phyloP scores from a whole-genome alignment of 2,329 filamentous ascomycete species.

The Colletotrichum chlorophyti region DNA sequence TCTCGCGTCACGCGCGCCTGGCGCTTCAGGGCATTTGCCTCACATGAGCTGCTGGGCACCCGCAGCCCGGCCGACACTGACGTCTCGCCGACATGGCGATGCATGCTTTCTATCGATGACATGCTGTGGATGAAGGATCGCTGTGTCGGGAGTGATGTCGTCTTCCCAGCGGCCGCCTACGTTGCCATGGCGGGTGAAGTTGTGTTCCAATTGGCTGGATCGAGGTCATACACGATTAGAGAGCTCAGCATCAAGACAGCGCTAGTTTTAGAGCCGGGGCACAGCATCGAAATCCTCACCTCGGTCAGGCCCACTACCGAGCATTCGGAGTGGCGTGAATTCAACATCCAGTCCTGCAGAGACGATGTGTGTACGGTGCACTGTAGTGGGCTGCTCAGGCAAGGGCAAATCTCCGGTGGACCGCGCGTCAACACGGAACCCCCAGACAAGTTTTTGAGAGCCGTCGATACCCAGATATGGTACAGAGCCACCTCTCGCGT shows the following conservation, averaged over 20 bases:
- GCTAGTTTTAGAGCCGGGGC: too few relatives aligned
- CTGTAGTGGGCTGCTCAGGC: too few relatives aligned
- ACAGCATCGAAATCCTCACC: too few relatives aligned
- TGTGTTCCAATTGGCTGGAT: neutral
- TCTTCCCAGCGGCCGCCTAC: slow-evolving; percentile 52
- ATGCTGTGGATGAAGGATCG: slow-evolving; percentile 57
- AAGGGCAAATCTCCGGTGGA: too few relatives aligned
- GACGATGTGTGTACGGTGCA: too few relatives aligned
- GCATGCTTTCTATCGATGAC: slow-evolving; percentile 42
- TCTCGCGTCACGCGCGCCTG: slow-evolving; percentile 43
- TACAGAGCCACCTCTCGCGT: neutral
- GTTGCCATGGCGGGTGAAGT: slow-evolving; percentile 44
- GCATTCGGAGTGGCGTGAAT: too few relatives aligned
- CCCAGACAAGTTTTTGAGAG: too few relatives aligned
- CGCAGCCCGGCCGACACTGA: slow-evolving; percentile 40
- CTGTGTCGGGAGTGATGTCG: slow-evolving; percentile 51
- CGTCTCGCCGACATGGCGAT: slow-evolving; percentile 45
- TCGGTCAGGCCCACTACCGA: too few relatives aligned
- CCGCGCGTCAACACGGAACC: too few relatives aligned
- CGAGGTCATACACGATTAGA: too few relatives aligned
- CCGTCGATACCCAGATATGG: neutral
- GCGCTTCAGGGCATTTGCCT: slow-evolving; percentile 47
- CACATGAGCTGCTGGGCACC: slow-evolving; percentile 43
- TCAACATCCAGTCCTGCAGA: too few relatives aligned
- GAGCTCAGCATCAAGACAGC: too few relatives aligned